phyloP scores from a whole-genome alignment of 352 stramenopile genomes.

The Stephanocyclus meneghinianus region DNA sequence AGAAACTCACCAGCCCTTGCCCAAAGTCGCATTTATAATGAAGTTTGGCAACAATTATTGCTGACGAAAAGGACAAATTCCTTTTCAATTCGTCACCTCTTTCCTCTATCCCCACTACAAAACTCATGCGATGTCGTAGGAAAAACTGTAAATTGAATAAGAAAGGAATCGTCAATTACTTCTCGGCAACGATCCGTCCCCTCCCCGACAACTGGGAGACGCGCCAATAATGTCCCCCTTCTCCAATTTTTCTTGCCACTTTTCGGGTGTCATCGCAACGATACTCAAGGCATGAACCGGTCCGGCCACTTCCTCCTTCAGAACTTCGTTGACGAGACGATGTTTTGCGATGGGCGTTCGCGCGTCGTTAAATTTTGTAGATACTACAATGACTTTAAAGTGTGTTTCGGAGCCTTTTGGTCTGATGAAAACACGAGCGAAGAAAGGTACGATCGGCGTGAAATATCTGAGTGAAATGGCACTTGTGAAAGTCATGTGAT shows the following conservation, averaged over 20 bases:
- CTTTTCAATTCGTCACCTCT: background rate
- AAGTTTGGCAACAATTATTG: too few species aligned
- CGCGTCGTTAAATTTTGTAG: conserved; percentile 88
- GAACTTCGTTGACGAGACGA: conserved; percentile 88
- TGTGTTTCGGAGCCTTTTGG: conserved; percentile 91
- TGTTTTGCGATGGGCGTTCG: conserved; percentile 84
- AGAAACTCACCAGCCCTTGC: too few species aligned
- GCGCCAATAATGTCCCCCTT: conserved; percentile 45
- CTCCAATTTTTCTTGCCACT: conserved; percentile 84
- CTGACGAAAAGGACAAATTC: background rate
- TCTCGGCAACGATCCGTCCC: conserved; percentile 72
- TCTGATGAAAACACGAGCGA: conserved; percentile 22
- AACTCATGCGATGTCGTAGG: background rate
- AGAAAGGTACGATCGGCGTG: background rate
- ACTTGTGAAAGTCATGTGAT: background rate
- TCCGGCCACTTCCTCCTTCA: conserved; percentile 85
- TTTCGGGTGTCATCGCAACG: conserved; percentile 89
- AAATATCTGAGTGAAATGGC: background rate
- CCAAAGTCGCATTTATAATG: too few species aligned
- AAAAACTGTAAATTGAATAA: background rate
- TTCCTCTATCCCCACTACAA: background rate
- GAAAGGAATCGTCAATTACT: conserved; percentile 31
- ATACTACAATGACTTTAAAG: conserved; percentile 94
- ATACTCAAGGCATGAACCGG: conserved; percentile 93
- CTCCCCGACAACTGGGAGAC: conserved; percentile 70